Evolutionary conservation across 192 early-diverging fungal genomes (phyloP), one percentile per base, ranked within the genome.

Genomic region (Martensiomyces pterosporus): DNA sequence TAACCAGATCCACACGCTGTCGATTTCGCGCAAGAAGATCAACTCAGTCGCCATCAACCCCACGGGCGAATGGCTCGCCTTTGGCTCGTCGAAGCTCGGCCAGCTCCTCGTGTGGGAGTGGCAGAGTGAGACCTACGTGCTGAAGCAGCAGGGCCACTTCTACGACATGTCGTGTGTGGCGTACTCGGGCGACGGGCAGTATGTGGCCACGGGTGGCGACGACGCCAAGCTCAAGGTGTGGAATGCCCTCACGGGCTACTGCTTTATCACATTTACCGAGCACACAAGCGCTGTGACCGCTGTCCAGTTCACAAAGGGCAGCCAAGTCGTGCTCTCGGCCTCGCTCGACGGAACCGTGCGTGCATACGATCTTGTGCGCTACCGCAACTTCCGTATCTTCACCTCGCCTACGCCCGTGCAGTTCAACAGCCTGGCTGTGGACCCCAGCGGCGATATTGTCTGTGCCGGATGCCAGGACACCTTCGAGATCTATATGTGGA

Each of bases 61-160:
- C 6, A 79, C 88, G 0, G 94, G 95, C 39, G 97, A 99, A 67
- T 99, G 97, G 97, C 72, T 99, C 23, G 94, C 92, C 1, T 92
- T 99, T 71, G 97, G 94, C 19, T 91, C 84, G 27, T 80, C 90
- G 18, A 80, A 79, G 55, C 80, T 97, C 9, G 94, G 94, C 5
- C 97, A 99, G 75, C 83, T 99, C 35, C 70, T 98, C 26, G 94
- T 99, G 12, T 99, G 97, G 97, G 97, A 99, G 66, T 99, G 97
- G 97, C 91, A 96, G 73, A 96, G 93, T 38, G 97, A 99, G 60
- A 89, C 95, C 1, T 98, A 99, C 57, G 88, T 99, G 32, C 77
- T 99, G 37, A 99, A 98, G 66, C 97, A 99, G 68, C 97, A 99
- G 69, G 97, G 95, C 8, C 97, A 99, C 50, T 88, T 84, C 36